phyloP scores from a whole-genome alignment of 306 rosid genomes.

The Cicer arietinum region DNA sequence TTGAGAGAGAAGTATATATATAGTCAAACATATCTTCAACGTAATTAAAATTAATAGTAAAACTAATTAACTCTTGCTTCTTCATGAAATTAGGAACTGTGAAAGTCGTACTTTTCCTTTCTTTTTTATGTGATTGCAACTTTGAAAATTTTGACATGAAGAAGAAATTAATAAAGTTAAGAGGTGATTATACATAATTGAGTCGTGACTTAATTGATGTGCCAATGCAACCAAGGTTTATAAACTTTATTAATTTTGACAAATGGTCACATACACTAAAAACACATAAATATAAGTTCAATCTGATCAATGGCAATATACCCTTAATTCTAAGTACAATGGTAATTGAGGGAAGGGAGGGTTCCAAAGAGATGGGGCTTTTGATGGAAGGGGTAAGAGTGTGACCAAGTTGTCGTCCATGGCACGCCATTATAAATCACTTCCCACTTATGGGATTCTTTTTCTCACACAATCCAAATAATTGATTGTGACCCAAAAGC shows the following conservation, averaged over 20 bases:
- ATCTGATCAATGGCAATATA: not conserved
- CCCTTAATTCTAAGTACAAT: slow-evolving; percentile 18
- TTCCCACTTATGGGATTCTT: slow-evolving; percentile 47
- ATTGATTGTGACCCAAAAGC: slow-evolving; percentile 60
- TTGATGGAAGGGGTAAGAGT: slow-evolving; percentile 42
- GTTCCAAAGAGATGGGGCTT: slow-evolving; percentile 44
- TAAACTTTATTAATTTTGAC: slow-evolving; percentile 18
- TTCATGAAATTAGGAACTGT: not conserved
- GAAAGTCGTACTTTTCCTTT: slow-evolving; percentile 32
- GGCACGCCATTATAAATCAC: slow-evolving; percentile 62
- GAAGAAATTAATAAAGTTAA: not conserved
- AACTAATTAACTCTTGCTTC: not conserved
- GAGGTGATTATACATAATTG: slow-evolving; percentile 3
- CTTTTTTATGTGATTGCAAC: slow-evolving; percentile 41
- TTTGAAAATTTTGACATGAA: slow-evolving; percentile 40
- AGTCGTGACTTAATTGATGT: not conserved
- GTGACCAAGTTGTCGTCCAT: slow-evolving; percentile 58
- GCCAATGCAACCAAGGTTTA: not conserved
- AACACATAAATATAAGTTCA: not conserved
- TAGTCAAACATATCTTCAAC: too few species aligned
- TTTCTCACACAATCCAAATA: slow-evolving; percentile 51
- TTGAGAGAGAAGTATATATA: too few species aligned
- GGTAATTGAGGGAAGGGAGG: slow-evolving; percentile 18
- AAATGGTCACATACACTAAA: not conserved
- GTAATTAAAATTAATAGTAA: too few species aligned